Evolutionary conservation across 2,329 filamentous ascomycete species (phyloP).

Genomic region (Aurifilum marmelostoma): DNA sequence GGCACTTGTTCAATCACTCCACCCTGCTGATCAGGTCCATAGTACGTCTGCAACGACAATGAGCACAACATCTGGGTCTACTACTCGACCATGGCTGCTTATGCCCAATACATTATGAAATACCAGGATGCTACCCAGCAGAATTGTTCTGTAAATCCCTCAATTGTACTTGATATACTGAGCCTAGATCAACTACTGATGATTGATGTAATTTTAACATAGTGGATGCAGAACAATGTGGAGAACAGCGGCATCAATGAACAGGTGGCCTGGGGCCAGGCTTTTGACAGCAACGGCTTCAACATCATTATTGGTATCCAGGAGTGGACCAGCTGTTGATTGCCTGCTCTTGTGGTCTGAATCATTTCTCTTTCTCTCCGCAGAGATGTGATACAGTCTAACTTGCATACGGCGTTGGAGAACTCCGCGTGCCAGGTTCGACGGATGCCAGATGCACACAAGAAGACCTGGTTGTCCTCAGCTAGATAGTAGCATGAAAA

Average conservation of each 20-base stretch:
- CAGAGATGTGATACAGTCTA: neutral
- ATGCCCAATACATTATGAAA: slow-evolving; percentile 1
- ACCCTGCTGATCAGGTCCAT: neutral
- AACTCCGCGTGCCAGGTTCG: neutral
- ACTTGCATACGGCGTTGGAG: neutral
- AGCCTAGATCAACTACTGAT: neutral
- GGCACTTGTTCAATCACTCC: neutral
- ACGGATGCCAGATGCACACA: neutral
- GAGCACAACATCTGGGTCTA: neutral
- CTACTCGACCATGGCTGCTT: slow-evolving; percentile 4
- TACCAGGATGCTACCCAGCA: neutral
- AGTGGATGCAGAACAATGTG: slow-evolving; percentile 5
- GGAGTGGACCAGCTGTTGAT: slow-evolving; percentile 3
- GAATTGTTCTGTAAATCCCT: neutral
- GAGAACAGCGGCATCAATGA: neutral
- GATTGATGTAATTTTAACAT: neutral
- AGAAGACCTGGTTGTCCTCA: neutral
- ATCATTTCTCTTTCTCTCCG: neutral
- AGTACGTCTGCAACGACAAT: slow-evolving; percentile 11
- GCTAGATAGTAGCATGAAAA: neutral
- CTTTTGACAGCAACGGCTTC: slow-evolving; percentile 2
- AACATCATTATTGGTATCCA: slow-evolving; percentile 2
- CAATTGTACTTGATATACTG: too few relatives aligned
- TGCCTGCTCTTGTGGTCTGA: neutral
- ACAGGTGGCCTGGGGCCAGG: slow-evolving; percentile 8